Evolutionary conservation across 345 rosid genomes (phyloP).

Genomic region (Balakata baccata): DNA sequence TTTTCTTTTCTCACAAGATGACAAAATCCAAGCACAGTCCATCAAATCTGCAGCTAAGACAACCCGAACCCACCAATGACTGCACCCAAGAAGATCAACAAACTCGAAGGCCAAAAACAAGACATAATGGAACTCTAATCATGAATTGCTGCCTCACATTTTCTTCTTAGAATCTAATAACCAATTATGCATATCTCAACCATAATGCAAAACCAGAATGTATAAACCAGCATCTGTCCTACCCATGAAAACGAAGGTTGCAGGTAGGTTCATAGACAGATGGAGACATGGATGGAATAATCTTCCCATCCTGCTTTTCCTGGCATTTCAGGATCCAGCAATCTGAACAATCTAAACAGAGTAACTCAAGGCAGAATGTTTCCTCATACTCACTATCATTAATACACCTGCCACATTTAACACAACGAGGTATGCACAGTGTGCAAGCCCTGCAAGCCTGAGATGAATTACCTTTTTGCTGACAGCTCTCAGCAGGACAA

Average conservation of each 20-base stretch:
- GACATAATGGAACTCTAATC: conserved; percentile 9
- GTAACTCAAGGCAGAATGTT: conserved; percentile 69
- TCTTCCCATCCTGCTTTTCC: conserved; percentile 33
- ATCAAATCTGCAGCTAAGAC: background rate
- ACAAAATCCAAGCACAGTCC: conserved; percentile 5
- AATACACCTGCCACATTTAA: conserved; percentile 82
- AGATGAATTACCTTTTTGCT: conserved; percentile 38
- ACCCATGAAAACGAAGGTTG: conserved; percentile 39
- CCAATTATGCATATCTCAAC: conserved; percentile 13
- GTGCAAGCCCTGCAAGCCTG: conserved; percentile 78
- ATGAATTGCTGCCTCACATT: conserved; percentile 8
- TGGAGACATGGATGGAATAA: conserved; percentile 21
- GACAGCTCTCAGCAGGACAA: conserved; percentile 81
- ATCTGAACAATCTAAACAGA: conserved; percentile 67
- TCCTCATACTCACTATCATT: conserved; percentile 77
- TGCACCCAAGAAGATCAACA: conserved; percentile 4
- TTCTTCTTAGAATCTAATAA: conserved; percentile 14
- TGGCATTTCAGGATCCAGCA: conserved; percentile 43
- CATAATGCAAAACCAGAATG: conserved; percentile 20
- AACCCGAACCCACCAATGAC: conserved; percentile 14
- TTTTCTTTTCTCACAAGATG: background rate
- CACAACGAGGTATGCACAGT: conserved; percentile 74
- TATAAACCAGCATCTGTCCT: conserved; percentile 20
- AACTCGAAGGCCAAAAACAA: conserved; percentile 12
- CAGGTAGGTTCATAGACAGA: conserved; percentile 20